Evolutionary conservation across 1,139 yeast species (phyloP).

Genomic region (Geotrichum histeridarum): DNA sequence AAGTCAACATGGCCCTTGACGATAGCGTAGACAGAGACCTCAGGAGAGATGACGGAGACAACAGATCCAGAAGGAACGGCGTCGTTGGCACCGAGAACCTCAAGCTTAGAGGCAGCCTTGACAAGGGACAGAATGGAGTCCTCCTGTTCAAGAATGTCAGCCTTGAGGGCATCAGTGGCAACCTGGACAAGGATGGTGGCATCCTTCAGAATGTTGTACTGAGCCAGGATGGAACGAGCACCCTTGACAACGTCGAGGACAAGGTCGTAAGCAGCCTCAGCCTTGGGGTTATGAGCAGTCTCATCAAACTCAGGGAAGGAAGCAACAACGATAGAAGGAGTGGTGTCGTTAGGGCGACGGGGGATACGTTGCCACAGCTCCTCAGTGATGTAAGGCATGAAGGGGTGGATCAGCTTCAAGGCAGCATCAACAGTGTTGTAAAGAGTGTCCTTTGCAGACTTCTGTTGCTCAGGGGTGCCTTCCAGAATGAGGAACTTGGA

Average conservation of each 20-base stretch:
- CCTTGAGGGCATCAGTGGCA: conserved; percentile 44
- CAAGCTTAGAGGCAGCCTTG: conserved; percentile 75
- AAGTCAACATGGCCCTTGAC: conserved; percentile 94
- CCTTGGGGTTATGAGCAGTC: conserved; percentile 56
- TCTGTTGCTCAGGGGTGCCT: conserved; percentile 77
- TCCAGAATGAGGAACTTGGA: conserved; percentile 88
- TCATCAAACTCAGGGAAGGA: conserved; percentile 63
- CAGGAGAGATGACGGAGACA: conserved; percentile 71
- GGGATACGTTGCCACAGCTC: conserved; percentile 99
- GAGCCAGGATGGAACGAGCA: conserved; percentile 87
- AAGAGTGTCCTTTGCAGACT: conserved; percentile 88
- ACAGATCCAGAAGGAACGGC: conserved; percentile 87
- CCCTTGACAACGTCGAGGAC: conserved; percentile 83
- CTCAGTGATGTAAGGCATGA: conserved; percentile 95
- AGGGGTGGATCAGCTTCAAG: conserved; percentile 88
- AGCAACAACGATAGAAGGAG: conserved; percentile 74
- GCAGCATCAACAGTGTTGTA: conserved; percentile 93
- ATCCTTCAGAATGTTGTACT: conserved; percentile 80
- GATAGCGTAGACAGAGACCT: conserved; percentile 78
- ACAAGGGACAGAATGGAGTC: conserved; percentile 83
- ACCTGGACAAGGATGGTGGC: conserved; percentile 83
- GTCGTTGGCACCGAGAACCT: conserved; percentile 49
- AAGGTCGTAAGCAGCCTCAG: conserved; percentile 72
- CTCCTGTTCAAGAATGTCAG: conserved; percentile 62
- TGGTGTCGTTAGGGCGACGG: conserved; percentile 65